Evolutionary conservation across 345 rosid species (phyloP).

Genomic region (Eucalyptus cloeziana): DNA sequence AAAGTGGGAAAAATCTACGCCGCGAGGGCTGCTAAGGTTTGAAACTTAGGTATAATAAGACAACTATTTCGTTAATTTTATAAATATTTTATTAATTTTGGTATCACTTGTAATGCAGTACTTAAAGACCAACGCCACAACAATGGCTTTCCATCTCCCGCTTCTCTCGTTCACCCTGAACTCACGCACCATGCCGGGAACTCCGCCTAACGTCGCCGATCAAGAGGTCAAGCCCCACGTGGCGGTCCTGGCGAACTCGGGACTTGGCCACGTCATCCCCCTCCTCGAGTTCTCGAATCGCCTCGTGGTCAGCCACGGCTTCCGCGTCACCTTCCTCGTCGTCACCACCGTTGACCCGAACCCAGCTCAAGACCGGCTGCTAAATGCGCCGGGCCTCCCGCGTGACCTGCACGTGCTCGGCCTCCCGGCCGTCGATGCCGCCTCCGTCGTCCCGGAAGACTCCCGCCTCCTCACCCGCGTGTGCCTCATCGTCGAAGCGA

Average conservation of each 20-base stretch:
- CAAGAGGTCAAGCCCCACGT: constrained; percentile 1
- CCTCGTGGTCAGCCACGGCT: constrained; percentile 6
- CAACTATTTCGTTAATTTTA: too few relatives aligned
- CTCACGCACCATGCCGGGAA: not conserved
- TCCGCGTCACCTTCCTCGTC: constrained; percentile 13
- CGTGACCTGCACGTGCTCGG: not conserved
- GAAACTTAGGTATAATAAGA: not conserved
- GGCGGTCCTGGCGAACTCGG: constrained; percentile 14
- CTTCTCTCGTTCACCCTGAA: not conserved
- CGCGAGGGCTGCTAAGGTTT: too few relatives aligned
- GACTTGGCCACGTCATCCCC: constrained; percentile 32
- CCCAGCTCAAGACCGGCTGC: constrained; percentile 5
- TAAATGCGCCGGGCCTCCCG: constrained; percentile 3
- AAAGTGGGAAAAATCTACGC: not conserved
- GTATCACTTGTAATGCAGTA: too few relatives aligned
- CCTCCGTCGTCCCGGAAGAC: not conserved
- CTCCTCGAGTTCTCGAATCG: constrained; percentile 22
- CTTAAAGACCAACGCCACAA: not conserved
- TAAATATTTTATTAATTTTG: too few relatives aligned
- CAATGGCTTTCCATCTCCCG: not conserved
- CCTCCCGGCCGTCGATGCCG: constrained; percentile 17
- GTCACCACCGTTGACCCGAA: constrained; percentile 1
- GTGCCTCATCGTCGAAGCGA: constrained; percentile 1
- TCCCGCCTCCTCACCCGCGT: not conserved
- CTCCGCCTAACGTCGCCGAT: not conserved